These are phyloP conservation scores for Cryptosporidium andersoni DNA, from an alignment of 169 alveolate species.

Conservation along the genomic window DNA sequence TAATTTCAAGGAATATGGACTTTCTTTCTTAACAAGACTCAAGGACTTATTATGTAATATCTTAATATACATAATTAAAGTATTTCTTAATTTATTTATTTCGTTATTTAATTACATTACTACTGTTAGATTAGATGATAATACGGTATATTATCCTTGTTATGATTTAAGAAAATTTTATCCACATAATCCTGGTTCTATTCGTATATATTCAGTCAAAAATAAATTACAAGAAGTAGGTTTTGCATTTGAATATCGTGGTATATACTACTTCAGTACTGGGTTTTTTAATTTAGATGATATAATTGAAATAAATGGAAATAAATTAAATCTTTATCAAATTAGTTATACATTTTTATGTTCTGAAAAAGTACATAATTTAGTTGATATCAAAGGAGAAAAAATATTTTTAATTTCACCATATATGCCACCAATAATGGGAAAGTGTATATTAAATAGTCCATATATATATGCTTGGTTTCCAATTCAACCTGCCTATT, in stretches of 20 bases:
- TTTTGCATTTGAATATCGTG: constrained; percentile 60
- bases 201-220: constrained; percentile 13
- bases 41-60: too few relatives aligned
- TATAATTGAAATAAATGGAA: constrained; percentile 18
- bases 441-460: constrained; percentile 38
- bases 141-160: constrained; percentile 19
- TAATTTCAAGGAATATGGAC: background rate
- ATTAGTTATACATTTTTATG: constrained; percentile 20
- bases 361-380: constrained; percentile 15
- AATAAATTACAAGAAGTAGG: constrained; percentile 40
- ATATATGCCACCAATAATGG: constrained; percentile 37
- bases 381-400: constrained; percentile 14
- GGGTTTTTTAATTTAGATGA: constrained; percentile 11
- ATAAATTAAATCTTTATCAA: constrained; percentile 28
- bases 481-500: constrained; percentile 20
- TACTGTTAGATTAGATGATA: constrained; percentile 15
- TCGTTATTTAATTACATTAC: constrained; percentile 6
- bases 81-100: background rate
- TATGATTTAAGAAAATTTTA: constrained; percentile 11
- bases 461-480: constrained; percentile 45
- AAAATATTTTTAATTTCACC: constrained; percentile 46
- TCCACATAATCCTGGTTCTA: constrained; percentile 35
- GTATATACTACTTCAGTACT: constrained; percentile 56
- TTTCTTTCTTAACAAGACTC: too few relatives aligned
- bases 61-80: background rate